Conservation (phyloP, 345 rosid species). For the Ceriops zippeliana region DNA sequence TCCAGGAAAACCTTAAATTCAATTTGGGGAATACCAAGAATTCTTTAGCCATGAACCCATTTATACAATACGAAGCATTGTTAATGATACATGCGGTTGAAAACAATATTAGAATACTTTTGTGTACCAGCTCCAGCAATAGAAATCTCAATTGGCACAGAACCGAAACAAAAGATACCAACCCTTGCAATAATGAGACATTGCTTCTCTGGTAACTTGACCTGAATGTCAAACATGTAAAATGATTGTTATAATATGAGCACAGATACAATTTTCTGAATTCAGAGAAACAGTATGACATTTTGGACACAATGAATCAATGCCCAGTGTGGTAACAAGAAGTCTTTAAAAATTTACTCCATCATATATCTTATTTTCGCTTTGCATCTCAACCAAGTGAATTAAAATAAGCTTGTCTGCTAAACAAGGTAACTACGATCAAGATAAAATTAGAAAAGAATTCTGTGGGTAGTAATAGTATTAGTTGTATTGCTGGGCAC, state of each 20-base stretch:
- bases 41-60: too few relatives aligned
- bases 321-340: too few relatives aligned
- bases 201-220: constrained; percentile 50
- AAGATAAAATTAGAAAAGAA: too few relatives aligned
- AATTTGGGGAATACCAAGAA: background rate
- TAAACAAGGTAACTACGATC: too few relatives aligned
- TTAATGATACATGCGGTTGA: background rate
- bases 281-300: background rate
- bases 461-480: too few relatives aligned
- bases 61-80: background rate
- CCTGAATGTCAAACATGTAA: constrained; percentile 44
- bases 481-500: too few relatives aligned
- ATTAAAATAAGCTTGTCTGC: too few relatives aligned
- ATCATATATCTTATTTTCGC: too few relatives aligned
- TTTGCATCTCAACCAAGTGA: too few relatives aligned
- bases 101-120: too few relatives aligned
- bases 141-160: background rate
- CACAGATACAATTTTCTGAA: background rate
- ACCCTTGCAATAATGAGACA: constrained; percentile 69
- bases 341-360: too few relatives aligned
- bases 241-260: constrained; percentile 9
- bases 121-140: background rate
- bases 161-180: constrained; percentile 16
- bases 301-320: too few relatives aligned
- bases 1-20: background rate